Percentiles rank a stretch among this genome's conserved stretches.
These are phyloP conservation scores for grape (Vitis vinifera) DNA, from an alignment of 164 flowering plant genomes.

Conservation along the genomic window DNA sequence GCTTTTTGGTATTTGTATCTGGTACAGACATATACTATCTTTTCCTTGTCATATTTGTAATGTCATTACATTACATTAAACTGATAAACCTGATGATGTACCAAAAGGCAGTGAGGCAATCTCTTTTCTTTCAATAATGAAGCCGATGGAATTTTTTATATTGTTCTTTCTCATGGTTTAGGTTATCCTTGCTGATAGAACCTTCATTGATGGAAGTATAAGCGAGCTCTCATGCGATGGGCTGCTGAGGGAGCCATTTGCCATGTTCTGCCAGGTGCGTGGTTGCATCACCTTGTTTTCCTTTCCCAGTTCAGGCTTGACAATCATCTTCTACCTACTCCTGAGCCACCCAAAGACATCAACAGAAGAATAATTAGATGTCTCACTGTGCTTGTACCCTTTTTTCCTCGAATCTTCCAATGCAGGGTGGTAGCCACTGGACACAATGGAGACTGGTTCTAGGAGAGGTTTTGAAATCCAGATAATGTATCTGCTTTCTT, in stretches of 20 bases:
- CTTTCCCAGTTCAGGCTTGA: background rate
- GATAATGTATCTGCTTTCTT: conserved; percentile 20
- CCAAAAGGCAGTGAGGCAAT: too few relatives aligned
- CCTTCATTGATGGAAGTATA: conserved; percentile 91
- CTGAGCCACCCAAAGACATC: too few relatives aligned
- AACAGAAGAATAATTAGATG: too few relatives aligned
- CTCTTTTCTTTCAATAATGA: too few relatives aligned
- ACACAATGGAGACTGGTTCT: conserved; percentile 87
- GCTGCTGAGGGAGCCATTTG: conserved; percentile 80
- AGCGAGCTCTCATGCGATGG: conserved; percentile 93
- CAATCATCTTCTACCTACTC: too few relatives aligned
- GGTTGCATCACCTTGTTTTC: background rate
- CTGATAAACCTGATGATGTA: too few relatives aligned
- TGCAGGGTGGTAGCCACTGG: conserved; percentile 94
- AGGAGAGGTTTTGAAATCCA: conserved; percentile 66
- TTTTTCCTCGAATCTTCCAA: conserved; percentile 9
- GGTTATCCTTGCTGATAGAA: conserved; percentile 89
- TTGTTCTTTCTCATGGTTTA: conserved; percentile 14
- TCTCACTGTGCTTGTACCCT: too few relatives aligned
- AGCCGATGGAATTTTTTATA: too few relatives aligned
- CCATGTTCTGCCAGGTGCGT: conserved; percentile 65
- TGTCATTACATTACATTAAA: too few relatives aligned
- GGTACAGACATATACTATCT: too few relatives aligned
- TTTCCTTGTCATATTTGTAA: too few relatives aligned
- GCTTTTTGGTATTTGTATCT: too few relatives aligned